Evolutionary conservation across 192 early-diverging fungal species (phyloP).

Genomic region (Martensiomyces pterosporus): DNA sequence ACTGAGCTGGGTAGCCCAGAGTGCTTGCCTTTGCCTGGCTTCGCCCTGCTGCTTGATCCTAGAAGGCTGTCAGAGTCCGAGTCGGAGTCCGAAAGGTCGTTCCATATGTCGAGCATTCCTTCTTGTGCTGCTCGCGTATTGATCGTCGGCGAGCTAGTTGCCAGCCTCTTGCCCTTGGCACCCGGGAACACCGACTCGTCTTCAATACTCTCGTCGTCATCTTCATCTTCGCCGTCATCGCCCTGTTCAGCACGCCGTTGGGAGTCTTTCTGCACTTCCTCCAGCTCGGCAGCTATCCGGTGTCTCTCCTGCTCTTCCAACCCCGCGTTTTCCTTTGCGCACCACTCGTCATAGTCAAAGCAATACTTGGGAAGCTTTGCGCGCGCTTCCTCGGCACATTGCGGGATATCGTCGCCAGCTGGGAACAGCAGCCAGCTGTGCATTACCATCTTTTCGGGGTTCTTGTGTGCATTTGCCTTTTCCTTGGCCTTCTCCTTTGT

Average conservation of each 20-base stretch:
- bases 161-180: slow-evolving; percentile 11
- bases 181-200: slow-evolving; percentile 11
- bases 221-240: slow-evolving; percentile 11
- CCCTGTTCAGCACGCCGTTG: not conserved
- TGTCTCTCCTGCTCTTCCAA: no score
- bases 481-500: slow-evolving; percentile 4
- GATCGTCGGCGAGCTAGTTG: slow-evolving; percentile 35
- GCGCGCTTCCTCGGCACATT: slow-evolving; percentile 37
- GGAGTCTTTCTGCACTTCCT: not conserved
- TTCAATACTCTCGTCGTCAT: slow-evolving; percentile 10
- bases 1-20: not conserved
- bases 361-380: slow-evolving; percentile 24
- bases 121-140: slow-evolving; percentile 38
- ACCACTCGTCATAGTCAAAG: slow-evolving; percentile 25
- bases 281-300: not conserved
- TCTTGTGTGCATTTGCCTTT: slow-evolving; percentile 8
- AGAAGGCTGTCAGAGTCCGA: slow-evolving; percentile 23
- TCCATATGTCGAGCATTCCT: slow-evolving; percentile 47
- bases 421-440: slow-evolving; percentile 26
- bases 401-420: slow-evolving; percentile 14
- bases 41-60: not conserved
- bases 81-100: slow-evolving; percentile 24
- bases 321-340: not conserved
- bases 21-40: not conserved
- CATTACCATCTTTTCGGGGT: slow-evolving; percentile 30